phyloP scores from a whole-genome alignment of 2,329 filamentous ascomycete genomes.

The Neopestalotiopsis sp. region DNA sequence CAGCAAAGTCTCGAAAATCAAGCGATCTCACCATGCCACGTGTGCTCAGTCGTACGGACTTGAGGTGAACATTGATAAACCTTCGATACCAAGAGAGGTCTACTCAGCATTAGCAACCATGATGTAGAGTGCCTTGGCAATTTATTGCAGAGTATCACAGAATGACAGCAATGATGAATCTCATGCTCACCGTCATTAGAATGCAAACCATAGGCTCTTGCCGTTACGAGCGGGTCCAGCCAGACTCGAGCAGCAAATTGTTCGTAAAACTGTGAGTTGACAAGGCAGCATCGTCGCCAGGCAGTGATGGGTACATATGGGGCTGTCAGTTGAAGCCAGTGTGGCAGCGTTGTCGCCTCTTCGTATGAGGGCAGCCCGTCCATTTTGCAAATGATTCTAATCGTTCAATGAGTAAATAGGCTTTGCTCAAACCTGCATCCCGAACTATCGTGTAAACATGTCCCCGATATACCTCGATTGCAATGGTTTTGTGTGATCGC shows the following conservation, averaged over 20 bases:
- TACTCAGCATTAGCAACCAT: conserved; percentile 28
- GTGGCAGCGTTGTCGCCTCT: conserved; percentile 49
- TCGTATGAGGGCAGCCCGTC: conserved; percentile 57
- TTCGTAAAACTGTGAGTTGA: conserved; percentile 50
- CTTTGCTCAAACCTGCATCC: not conserved
- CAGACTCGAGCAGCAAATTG: conserved; percentile 59
- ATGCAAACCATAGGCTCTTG: conserved; percentile 45
- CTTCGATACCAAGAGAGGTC: conserved; percentile 54
- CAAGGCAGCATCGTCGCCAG: conserved; percentile 53
- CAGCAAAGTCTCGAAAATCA: conserved; percentile 52
- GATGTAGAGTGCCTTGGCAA: not conserved
- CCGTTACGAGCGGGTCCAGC: conserved; percentile 51
- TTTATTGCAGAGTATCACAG: not conserved
- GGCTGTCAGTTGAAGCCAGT: conserved; percentile 56
- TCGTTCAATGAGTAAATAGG: not conserved
- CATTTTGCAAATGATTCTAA: conserved; percentile 26
- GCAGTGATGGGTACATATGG: conserved; percentile 47
- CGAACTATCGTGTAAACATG: too few species aligned
- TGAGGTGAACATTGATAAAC: conserved; percentile 49
- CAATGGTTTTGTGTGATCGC: too few species aligned
- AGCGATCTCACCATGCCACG: conserved; percentile 50
- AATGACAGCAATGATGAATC: conserved; percentile 14
- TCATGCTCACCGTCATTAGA: conserved; percentile 48
- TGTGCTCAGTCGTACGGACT: conserved; percentile 40
- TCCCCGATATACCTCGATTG: too few species aligned